Evolutionary conservation across 2,329 filamentous ascomycete genomes (phyloP), one percentile per base, ranked within the genome.

Genomic region (Verticillium tricorpus): DNA sequence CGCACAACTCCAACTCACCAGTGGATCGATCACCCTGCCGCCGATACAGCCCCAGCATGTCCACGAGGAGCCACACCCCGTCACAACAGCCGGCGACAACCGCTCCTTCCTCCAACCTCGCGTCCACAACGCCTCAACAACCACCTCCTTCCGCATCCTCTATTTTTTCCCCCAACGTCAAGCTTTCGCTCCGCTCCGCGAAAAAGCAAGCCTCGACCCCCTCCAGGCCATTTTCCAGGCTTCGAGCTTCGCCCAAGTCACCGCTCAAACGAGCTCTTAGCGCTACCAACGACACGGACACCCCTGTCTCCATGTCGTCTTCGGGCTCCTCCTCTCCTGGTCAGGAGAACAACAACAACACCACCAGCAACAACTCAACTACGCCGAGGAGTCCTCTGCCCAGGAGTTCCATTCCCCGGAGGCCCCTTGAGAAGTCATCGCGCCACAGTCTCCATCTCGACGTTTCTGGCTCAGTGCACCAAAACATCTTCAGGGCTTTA

Each of bases 251-350:
- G 55, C 90, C 91, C 2, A 90, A 89, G 74, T 96, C 92, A 73
- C 93, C 94, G 11, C 81, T 91, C 60, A 91, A 93, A 73, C 89
- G 92, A 71, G 89, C 86, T 56, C 81, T 97, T 63, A 89, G 82
- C 71, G 83, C 88, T 69, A 87, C 88, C 37, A 80, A 85, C 6
- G 90, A 93, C 69, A 83, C 87, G 65, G 90, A 87, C 34, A 96
- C 95, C 76, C 81, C 85, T 40, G 77, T 84, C 56, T 82, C 85
- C 15, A 71, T 78, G 28, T 80, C 82, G 40, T 76, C 81, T 17
- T 74, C 79, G 14, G 78, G 81, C 71, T 68, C 72, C 6, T 69
- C 74, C 57, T 70, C 70, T 37, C 76, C 72, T 61, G 80, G 74
- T 58, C 78, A 77, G 71, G 81, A 80, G 67, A 84, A 82, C 69